Evolutionary conservation across 768 basidiomycete species (phyloP).

Genomic region (Auricularia sp.): DNA sequence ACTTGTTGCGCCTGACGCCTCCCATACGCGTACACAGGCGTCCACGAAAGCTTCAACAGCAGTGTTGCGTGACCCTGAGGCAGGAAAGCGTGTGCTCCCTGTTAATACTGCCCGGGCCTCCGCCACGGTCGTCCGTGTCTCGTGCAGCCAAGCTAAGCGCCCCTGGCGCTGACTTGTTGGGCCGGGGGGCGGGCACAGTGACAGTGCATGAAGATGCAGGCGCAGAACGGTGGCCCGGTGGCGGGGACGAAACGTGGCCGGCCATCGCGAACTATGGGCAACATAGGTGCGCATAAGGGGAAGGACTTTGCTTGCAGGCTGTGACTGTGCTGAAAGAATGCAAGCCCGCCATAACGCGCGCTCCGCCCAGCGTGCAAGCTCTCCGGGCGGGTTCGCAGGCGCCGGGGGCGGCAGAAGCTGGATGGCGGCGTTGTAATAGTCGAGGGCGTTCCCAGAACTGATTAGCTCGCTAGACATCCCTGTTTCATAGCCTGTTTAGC

Average conservation of each 20-base stretch:
- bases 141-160: conserved; percentile 43
- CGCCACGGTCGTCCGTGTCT: conserved; percentile 54
- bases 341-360: conserved; percentile 74
- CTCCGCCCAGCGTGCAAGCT: conserved; percentile 83
- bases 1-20: conserved; percentile 53
- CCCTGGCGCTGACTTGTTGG: conserved; percentile 11
- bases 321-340: conserved; percentile 46
- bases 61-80: conserved; percentile 66
- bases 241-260: conserved; percentile 62
- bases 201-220: conserved; percentile 66
- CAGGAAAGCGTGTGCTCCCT: conserved; percentile 65
- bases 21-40: conserved; percentile 72
- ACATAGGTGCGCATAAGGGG: conserved; percentile 33
- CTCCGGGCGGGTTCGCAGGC: conserved; percentile 37
- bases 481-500: conserved; percentile 5
- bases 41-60: conserved; percentile 81
- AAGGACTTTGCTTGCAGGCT: conserved; percentile 21
- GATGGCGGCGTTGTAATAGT: conserved; percentile 43
- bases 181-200: conserved; percentile 25
- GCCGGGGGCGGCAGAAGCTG: conserved; percentile 43
- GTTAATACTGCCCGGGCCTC: conserved; percentile 63
- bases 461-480: conserved; percentile 10
- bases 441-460: conserved; percentile 38
- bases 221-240: conserved; percentile 63
- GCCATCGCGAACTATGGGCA: conserved; percentile 60